Evolutionary conservation across 2,329 filamentous ascomycete species (phyloP).

Genomic region (Diaporthe nobilis): DNA sequence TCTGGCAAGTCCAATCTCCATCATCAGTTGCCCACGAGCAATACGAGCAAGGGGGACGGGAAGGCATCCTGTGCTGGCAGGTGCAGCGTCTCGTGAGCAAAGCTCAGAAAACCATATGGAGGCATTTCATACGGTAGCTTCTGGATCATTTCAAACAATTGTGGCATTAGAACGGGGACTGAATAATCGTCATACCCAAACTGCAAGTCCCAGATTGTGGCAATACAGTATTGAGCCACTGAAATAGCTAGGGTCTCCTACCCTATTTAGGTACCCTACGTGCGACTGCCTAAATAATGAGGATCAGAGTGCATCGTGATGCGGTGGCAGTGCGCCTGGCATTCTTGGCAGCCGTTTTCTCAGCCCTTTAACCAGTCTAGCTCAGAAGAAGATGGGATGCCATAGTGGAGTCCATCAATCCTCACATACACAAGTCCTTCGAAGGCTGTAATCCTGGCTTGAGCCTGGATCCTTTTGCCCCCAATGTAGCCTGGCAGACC

Average conservation of each 20-base stretch:
- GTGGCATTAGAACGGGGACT: too few relatives aligned
- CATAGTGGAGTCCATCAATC: not conserved
- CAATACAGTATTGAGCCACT: not conserved
- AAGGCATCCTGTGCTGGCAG: too few relatives aligned
- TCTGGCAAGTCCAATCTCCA: too few relatives aligned
- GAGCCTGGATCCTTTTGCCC: conserved; percentile 12
- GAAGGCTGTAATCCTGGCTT: conserved; percentile 1
- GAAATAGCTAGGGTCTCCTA: not conserved
- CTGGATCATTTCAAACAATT: too few relatives aligned
- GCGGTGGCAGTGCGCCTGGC: not conserved
- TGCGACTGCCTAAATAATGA: not conserved
- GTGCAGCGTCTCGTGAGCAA: too few relatives aligned
- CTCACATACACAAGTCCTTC: not conserved
- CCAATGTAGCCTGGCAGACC: not conserved
- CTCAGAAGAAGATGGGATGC: not conserved
- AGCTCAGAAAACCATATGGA: too few relatives aligned
- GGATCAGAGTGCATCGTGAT: not conserved
- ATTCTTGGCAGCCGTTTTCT: not conserved
- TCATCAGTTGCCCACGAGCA: too few relatives aligned
- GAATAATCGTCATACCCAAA: too few relatives aligned
- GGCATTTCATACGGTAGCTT: too few relatives aligned
- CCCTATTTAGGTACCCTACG: not conserved
- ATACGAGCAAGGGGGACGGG: too few relatives aligned
- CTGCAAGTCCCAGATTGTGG: too few relatives aligned
- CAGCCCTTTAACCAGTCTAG: not conserved